These are phyloP conservation scores for Benincasa hispida DNA, from an alignment of 306 rosid species.

Conservation along the genomic window DNA sequence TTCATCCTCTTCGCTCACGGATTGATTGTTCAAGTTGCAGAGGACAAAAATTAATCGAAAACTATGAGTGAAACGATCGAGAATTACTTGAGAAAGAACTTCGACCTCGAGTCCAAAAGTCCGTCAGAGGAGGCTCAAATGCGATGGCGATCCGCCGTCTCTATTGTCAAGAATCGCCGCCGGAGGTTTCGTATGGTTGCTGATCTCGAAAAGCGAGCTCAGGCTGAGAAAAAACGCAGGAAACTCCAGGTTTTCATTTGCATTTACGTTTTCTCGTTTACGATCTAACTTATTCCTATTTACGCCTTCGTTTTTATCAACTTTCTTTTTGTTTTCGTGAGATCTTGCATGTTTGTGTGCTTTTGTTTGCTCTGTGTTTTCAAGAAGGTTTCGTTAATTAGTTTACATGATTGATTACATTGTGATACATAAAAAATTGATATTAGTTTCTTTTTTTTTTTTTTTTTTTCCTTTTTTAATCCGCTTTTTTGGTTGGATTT, in stretches of 20 bases:
- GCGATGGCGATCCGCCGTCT: conserved; percentile 82
- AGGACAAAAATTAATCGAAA: neutral
- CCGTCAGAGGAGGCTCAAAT: conserved; percentile 42
- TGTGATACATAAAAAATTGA: neutral
- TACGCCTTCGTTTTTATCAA: neutral
- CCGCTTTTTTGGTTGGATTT: neutral
- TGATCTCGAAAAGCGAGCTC: conserved; percentile 75
- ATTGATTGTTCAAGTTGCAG: neutral
- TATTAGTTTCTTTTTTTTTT: too few relatives aligned
- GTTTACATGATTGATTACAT: neutral
- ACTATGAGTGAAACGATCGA: conserved; percentile 27
- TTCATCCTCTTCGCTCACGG: neutral
- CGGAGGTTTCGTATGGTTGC: conserved; percentile 92
- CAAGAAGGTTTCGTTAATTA: neutral
- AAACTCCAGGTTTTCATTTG: conserved; percentile 41
- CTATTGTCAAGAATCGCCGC: conserved; percentile 77
- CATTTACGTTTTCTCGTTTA: too few relatives aligned
- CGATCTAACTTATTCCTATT: neutral
- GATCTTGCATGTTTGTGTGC: neutral
- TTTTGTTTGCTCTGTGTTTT: neutral
- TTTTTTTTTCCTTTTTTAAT: too few relatives aligned
- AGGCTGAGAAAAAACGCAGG: conserved; percentile 38
- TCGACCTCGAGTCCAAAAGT: conserved; percentile 43
- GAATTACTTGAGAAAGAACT: conserved; percentile 58
- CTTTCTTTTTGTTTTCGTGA: neutral